phyloP scores from a whole-genome alignment of 176 grass and related monocot genomes.

The Neostapfia colusana region DNA sequence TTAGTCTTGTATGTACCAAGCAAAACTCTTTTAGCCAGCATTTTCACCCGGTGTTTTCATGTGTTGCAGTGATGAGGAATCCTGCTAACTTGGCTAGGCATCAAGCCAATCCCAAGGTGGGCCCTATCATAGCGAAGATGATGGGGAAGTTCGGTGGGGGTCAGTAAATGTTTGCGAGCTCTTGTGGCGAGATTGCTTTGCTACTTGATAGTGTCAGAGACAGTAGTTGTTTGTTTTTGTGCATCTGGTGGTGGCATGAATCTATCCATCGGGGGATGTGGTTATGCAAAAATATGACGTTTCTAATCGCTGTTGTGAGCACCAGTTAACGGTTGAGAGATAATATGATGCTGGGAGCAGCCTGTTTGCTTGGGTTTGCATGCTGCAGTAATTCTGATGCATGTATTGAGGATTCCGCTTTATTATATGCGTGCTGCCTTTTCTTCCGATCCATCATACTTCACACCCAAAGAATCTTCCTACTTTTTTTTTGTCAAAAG shows the following conservation, averaged over 20 bases:
- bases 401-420: neutral
- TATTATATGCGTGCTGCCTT: neutral
- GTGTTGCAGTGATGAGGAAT: constrained; percentile 89
- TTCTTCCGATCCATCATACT: neutral
- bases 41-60: constrained; percentile 19
- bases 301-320: neutral
- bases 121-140: constrained; percentile 88
- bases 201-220: neutral
- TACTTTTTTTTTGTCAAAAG: neutral
- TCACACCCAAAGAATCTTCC: neutral
- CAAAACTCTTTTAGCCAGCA: neutral
- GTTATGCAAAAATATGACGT: neutral
- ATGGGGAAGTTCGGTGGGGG: constrained; percentile 77
- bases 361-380: neutral
- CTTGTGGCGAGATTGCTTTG: no score
- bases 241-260: neutral
- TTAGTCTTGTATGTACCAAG: neutral
- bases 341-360: neutral
- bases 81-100: constrained; percentile 79
- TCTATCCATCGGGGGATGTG: neutral
- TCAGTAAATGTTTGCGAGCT: constrained; percentile 30
- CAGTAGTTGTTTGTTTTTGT: constrained; percentile 27
- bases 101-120: constrained; percentile 90
- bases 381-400: neutral
- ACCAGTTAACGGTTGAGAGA: neutral